phyloP scores from a whole-genome alignment of 2,329 filamentous ascomycete species.

The Fonsecaea multimorphosa region DNA sequence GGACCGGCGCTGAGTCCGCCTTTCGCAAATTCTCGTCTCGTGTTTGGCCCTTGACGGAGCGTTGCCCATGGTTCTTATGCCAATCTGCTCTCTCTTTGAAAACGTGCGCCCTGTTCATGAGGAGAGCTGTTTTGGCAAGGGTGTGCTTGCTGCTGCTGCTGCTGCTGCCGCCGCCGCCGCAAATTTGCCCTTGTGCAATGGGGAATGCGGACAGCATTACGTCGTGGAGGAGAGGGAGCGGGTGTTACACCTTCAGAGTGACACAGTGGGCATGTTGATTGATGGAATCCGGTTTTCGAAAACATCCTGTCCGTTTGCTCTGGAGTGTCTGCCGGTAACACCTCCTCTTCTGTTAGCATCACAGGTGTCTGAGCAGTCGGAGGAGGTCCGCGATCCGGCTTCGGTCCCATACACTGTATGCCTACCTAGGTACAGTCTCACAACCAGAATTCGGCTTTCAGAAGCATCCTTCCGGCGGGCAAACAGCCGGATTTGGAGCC shows the following conservation, averaged over 20 bases:
- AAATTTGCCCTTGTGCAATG: neutral
- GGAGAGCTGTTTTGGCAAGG: neutral
- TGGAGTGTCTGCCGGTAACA: neutral
- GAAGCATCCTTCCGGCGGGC: too few relatives aligned
- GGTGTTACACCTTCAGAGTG: neutral
- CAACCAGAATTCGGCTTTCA: too few relatives aligned
- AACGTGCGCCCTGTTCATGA: neutral
- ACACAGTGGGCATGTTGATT: neutral
- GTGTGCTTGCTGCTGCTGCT: neutral
- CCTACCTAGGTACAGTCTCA: too few relatives aligned
- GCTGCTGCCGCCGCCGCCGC: neutral
- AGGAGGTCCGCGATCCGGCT: neutral
- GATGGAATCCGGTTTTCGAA: neutral
- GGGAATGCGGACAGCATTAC: neutral
- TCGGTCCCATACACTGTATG: too few relatives aligned
- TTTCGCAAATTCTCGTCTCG: neutral
- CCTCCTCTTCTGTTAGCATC: neutral
- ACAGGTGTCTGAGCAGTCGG: neutral
- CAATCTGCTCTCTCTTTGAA: neutral
- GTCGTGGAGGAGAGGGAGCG: neutral
- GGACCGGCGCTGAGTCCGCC: neutral
- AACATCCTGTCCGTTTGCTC: neutral
- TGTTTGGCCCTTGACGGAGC: neutral
- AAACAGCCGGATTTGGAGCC: neutral
- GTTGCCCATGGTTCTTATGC: conserved; percentile 5